These are phyloP conservation scores for Vitrella brassicaformis DNA, from an alignment of 73 alveolate species.

Conservation along the genomic window DNA sequence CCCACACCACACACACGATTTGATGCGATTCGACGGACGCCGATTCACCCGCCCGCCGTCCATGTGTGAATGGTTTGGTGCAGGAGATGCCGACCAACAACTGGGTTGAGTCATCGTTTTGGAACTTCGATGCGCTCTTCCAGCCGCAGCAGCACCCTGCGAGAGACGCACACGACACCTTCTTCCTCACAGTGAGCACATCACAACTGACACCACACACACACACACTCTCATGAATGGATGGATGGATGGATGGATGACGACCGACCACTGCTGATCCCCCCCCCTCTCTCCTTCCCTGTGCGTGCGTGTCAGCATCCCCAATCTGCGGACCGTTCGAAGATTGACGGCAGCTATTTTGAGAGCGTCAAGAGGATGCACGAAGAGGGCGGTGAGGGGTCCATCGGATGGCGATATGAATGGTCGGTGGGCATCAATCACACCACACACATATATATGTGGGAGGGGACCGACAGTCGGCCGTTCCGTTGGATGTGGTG, in stretches of 20 bases:
- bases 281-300: too few species aligned
- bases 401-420: constrained; percentile 92
- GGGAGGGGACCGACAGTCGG: not conserved
- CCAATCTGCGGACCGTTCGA: too few species aligned
- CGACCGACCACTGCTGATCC: too few species aligned
- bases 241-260: too few species aligned
- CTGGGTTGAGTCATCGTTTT: constrained; percentile 94
- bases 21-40: not conserved
- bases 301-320: too few species aligned
- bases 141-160: constrained; percentile 99
- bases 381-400: constrained; percentile 93
- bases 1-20: not conserved
- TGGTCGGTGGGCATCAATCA: constrained; percentile 65
- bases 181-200: constrained; percentile 88
- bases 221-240: too few species aligned
- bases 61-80: not conserved
- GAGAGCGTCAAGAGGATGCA: constrained; percentile 89
- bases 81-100: constrained; percentile 98
- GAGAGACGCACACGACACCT: constrained; percentile 98
- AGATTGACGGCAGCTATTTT: constrained; percentile 75
- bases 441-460: not conserved
- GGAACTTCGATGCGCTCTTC: constrained; percentile 99
- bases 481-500: not conserved
- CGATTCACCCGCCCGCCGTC: not conserved
- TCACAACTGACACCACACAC: too few species aligned